phyloP scores from a whole-genome alignment of 2,329 filamentous ascomycete genomes.

The Aureobasidium vineae region DNA sequence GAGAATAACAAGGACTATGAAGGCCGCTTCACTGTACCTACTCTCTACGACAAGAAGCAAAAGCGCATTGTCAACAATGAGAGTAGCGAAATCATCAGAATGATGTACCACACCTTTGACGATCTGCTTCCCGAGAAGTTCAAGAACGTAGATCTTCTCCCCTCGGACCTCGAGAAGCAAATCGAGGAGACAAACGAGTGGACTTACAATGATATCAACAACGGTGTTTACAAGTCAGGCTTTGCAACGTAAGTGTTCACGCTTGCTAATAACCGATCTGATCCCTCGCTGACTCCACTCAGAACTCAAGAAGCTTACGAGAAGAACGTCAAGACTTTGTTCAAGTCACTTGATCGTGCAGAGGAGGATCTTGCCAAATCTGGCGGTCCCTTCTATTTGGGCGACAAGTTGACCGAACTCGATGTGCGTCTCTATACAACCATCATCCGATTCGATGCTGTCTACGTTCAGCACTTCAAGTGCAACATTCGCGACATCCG shows the following conservation, averaged over 20 bases:
- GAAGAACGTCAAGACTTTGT: constrained; percentile 48
- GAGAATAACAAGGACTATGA: constrained; percentile 66
- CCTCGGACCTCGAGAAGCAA: constrained; percentile 44
- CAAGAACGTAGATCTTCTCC: constrained; percentile 47
- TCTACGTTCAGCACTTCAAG: constrained; percentile 62
- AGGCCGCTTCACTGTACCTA: constrained; percentile 82
- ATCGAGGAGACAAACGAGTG: constrained; percentile 54
- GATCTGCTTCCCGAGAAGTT: constrained; percentile 43
- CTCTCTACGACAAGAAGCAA: constrained; percentile 68
- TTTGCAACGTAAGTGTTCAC: constrained; percentile 46
- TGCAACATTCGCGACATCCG: constrained; percentile 85
- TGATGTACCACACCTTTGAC: constrained; percentile 79
- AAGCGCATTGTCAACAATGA: constrained; percentile 76
- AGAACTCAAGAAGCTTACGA: constrained; percentile 52
- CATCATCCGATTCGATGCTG: constrained; percentile 59
- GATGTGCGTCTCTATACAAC: constrained; percentile 57
- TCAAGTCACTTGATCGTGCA: constrained; percentile 50
- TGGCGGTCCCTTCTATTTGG: constrained; percentile 49
- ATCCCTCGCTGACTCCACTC: constrained; percentile 28
- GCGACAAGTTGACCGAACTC: constrained; percentile 49
- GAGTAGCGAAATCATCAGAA: constrained; percentile 83
- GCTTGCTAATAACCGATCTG: not conserved
- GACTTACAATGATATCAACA: constrained; percentile 47
- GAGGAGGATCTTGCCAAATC: constrained; percentile 45
- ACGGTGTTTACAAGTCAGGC: constrained; percentile 50